These are phyloP conservation scores for Stevia rebaudiana DNA, from an alignment of 140 eudicot genomes.

Conservation along the genomic window DNA sequence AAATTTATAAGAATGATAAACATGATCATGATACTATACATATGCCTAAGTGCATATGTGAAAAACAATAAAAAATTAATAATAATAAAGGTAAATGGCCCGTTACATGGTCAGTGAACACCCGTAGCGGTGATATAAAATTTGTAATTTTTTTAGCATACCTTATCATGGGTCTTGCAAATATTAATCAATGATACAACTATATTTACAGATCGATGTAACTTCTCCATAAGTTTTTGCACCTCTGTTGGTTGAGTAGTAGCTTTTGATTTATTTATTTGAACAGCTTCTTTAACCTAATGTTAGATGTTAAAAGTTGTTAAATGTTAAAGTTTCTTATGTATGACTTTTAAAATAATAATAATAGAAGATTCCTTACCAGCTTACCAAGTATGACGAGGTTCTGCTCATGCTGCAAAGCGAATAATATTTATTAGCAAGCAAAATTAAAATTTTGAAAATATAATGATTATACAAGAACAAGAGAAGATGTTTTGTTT, in stretches of 20 bases:
- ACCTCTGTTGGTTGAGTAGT: slow-evolving; percentile 36
- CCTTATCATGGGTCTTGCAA: slow-evolving; percentile 70
- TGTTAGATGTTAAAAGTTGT: slow-evolving; percentile 7
- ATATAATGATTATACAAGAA: background rate
- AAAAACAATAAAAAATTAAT: background rate
- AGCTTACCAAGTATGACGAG: slow-evolving; percentile 49
- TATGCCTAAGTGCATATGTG: background rate
- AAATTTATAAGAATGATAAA: background rate
- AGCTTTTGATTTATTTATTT: slow-evolving; percentile 44
- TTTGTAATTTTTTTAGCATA: slow-evolving; percentile 15
- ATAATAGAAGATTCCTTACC: slow-evolving; percentile 41
- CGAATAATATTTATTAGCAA: slow-evolving; percentile 16
- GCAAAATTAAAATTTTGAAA: background rate
- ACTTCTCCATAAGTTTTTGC: slow-evolving; percentile 49
- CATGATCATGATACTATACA: background rate
- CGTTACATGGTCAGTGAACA: background rate
- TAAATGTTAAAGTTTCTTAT: background rate
- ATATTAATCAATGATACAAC: slow-evolving; percentile 55
- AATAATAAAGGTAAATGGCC: background rate
- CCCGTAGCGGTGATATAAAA: background rate
- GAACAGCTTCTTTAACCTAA: slow-evolving; percentile 65
- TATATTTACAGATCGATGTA: slow-evolving; percentile 56
- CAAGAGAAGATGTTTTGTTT: slow-evolving; percentile 28
- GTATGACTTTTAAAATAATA: slow-evolving; percentile 6
- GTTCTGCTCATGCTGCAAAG: slow-evolving; percentile 80